Percentiles rank a stretch among this genome's conserved stretches.
phyloP scores from a whole-genome alignment of 169 alveolate species.

The Eimeria acervulina region DNA sequence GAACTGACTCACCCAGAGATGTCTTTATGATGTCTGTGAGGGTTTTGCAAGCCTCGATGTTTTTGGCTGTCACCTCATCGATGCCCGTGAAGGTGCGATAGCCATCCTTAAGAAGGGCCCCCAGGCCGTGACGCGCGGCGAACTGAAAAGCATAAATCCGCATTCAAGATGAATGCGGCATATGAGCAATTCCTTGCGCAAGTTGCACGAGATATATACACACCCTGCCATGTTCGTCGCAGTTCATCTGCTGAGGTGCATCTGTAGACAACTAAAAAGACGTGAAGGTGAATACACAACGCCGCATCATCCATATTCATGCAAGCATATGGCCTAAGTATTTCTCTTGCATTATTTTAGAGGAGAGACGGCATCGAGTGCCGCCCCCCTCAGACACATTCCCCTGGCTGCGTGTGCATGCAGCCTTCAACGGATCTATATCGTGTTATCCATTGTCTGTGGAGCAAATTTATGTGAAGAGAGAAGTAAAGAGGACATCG shows the following conservation, averaged over 20 bases:
- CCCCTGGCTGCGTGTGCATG: constrained; percentile 41
- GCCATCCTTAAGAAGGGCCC: constrained; percentile 88
- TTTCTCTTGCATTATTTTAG: not conserved
- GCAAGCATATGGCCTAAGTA: not conserved
- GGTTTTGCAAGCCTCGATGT: constrained; percentile 95
- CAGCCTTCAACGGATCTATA: constrained; percentile 13
- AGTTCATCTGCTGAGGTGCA: not conserved
- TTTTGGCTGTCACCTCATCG: constrained; percentile 95
- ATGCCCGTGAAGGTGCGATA: constrained; percentile 95
- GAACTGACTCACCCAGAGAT: constrained; percentile 83
- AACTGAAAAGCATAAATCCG: constrained; percentile 55
- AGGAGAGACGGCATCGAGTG: not conserved
- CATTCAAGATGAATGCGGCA: not conserved
- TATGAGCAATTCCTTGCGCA: not conserved
- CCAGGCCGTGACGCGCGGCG: constrained; percentile 82
- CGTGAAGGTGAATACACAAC: not conserved
- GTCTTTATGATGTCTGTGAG: constrained; percentile 95
- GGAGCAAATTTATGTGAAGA: not conserved
- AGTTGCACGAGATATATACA: not conserved
- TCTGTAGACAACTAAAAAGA: not conserved
- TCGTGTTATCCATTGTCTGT: not conserved
- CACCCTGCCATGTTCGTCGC: constrained; percentile 11
- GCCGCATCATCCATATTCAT: not conserved
- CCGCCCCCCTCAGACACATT: constrained; percentile 50
- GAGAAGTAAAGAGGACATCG: not conserved